Conservation (phyloP, 179 eudicot genomes). For the Amaranthus tricolor region DNA sequence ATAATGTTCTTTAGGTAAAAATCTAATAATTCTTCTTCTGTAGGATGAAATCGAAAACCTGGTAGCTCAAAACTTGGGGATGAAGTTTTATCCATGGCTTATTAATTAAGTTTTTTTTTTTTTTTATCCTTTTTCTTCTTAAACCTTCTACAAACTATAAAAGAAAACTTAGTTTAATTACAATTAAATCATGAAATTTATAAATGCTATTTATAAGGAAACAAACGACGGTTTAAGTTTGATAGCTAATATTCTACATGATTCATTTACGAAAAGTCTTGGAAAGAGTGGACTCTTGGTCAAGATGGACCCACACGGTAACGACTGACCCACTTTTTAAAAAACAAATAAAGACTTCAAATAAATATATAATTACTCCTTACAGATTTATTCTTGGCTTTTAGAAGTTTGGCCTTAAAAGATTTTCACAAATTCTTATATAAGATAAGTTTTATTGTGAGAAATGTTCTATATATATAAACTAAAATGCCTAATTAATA, state of each 20-base stretch:
- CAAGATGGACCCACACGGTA: constrained; percentile 25
- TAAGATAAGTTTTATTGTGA: too few species aligned
- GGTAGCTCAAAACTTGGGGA: constrained; percentile 42
- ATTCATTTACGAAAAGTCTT: constrained; percentile 18
- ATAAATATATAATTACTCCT: too few species aligned
- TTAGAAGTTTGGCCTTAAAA: too few species aligned
- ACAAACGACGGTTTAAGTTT: background rate
- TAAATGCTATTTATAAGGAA: background rate
- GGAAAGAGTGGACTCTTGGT: constrained; percentile 18
- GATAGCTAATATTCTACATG: background rate
- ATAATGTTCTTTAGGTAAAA: constrained; percentile 56
- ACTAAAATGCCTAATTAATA: too few species aligned
- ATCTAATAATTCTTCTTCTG: constrained; percentile 73
- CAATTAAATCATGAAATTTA: background rate
- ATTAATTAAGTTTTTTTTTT: background rate
- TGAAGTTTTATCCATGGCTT: constrained; percentile 19
- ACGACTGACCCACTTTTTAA: constrained; percentile 15
- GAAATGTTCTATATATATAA: too few species aligned
- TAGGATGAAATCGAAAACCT: constrained; percentile 81
- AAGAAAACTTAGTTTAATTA: background rate
- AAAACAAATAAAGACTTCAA: background rate
- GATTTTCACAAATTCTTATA: too few species aligned
- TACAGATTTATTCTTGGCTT: too few species aligned
- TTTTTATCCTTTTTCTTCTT: background rate
- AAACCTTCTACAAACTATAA: background rate